A percentile compares a stretch with the other conserved stretches of the same genome.
Conservation (phyloP, 2,329 filamentous ascomycete species). For the Sarocladium strictum region DNA sequence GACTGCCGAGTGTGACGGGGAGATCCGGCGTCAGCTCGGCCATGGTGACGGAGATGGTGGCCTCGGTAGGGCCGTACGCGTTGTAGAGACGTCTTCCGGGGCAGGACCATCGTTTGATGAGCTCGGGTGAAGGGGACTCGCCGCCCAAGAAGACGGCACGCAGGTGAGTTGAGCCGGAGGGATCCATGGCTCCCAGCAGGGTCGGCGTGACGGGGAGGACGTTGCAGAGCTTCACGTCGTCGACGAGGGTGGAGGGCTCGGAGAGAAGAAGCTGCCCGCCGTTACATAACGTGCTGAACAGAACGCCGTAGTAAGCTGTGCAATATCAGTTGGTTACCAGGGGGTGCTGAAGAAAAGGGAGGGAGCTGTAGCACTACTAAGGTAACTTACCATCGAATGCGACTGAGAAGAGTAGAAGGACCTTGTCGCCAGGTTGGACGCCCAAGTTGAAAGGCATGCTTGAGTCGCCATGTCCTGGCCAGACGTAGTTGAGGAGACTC, state of each 20-base stretch:
- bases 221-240: slow-evolving; percentile 8
- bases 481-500: slow-evolving; percentile 6
- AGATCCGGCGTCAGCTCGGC: slow-evolving; percentile 8
- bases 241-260: slow-evolving; percentile 11
- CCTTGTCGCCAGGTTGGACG: slow-evolving; percentile 8
- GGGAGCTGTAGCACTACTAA: too few species aligned
- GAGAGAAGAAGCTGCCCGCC: background rate
- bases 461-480: background rate
- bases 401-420: slow-evolving; percentile 18
- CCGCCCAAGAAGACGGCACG: slow-evolving; percentile 13
- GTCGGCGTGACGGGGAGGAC: slow-evolving; percentile 13
- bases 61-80: slow-evolving; percentile 16
- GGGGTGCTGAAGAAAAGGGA: too few species aligned
- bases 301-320: slow-evolving; percentile 12
- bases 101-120: slow-evolving; percentile 11
- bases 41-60: slow-evolving; percentile 12
- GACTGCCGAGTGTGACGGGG: background rate
- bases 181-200: slow-evolving; percentile 8
- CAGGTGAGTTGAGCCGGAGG: slow-evolving; percentile 5
- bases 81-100: slow-evolving; percentile 12
- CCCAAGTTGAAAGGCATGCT: background rate
- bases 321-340: too few species aligned
- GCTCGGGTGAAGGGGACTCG: slow-evolving; percentile 10
- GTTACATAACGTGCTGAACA: slow-evolving; percentile 12
- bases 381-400: slow-evolving; percentile 23